Conservation (phyloP, 257 asterid genomes). For the Anisodus tanguticus region DNA sequence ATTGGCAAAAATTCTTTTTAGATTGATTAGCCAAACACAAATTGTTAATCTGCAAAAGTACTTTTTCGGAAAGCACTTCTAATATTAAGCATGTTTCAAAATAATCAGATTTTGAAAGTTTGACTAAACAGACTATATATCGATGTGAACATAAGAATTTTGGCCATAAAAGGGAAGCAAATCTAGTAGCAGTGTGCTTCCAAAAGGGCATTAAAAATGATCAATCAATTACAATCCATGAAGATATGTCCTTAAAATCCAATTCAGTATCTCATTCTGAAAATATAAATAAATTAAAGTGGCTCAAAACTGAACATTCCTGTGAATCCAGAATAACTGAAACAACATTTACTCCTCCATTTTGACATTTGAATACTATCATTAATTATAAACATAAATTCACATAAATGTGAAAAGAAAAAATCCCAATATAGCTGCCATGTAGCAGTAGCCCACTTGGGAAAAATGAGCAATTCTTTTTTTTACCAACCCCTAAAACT, state of each 20-base stretch:
- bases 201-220: not conserved
- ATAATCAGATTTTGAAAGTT: too few relatives aligned
- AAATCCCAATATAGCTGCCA: not conserved
- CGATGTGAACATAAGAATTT: not conserved
- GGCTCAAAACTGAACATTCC: not conserved
- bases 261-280: too few relatives aligned
- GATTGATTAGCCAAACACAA: too few relatives aligned
- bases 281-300: too few relatives aligned
- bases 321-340: slow-evolving; percentile 20
- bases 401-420: not conserved
- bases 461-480: too few relatives aligned
- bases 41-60: too few relatives aligned
- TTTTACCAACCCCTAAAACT: not conserved
- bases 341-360: not conserved
- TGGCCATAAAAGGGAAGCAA: not conserved
- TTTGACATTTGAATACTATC: not conserved
- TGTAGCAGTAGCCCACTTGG: not conserved
- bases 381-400: slow-evolving; percentile 3
- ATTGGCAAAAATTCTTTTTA: too few relatives aligned
- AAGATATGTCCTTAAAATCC: not conserved
- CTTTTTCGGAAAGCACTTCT: too few relatives aligned
- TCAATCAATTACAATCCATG: not conserved
- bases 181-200: not conserved
- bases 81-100: too few relatives aligned
- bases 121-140: too few relatives aligned